These are phyloP conservation scores for Priceomyces fermenticarens DNA, from an alignment of 805 yeast genomes.

Conservation along the genomic window DNA sequence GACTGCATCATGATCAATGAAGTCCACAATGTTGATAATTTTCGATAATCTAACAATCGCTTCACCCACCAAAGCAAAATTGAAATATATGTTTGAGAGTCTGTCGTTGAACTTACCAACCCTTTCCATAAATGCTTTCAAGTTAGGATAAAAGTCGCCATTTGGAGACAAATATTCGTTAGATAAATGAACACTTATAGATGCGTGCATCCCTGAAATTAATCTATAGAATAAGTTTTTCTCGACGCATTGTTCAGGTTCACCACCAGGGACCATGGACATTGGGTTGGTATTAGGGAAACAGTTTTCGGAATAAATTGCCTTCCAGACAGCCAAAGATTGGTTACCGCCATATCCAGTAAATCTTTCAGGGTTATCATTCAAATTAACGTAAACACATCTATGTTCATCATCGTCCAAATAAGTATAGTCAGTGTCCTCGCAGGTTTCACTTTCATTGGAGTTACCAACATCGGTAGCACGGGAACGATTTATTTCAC, in stretches of 20 bases:
- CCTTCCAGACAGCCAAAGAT: slow-evolving; percentile 88
- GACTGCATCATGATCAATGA: slow-evolving; percentile 21
- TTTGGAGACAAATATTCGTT: slow-evolving; percentile 75
- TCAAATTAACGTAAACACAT: slow-evolving; percentile 80
- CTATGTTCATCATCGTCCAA: slow-evolving; percentile 63
- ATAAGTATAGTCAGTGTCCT: slow-evolving; percentile 67
- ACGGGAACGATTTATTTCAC: slow-evolving; percentile 32
- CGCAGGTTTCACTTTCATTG: slow-evolving; percentile 19
- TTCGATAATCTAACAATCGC: slow-evolving; percentile 62
- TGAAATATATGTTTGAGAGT: slow-evolving; percentile 83
- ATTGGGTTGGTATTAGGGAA: slow-evolving; percentile 53
- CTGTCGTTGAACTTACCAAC: slow-evolving; percentile 92
- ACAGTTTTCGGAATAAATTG: slow-evolving; percentile 89
- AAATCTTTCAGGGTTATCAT: slow-evolving; percentile 90
- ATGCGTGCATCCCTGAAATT: slow-evolving; percentile 91
- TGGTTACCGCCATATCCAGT: slow-evolving; percentile 96
- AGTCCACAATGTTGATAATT: slow-evolving; percentile 25
- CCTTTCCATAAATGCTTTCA: slow-evolving; percentile 77
- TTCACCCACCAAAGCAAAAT: slow-evolving; percentile 82
- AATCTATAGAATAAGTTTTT: slow-evolving; percentile 85
- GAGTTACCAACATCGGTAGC: slow-evolving; percentile 11
- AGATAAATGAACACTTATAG: slow-evolving; percentile 88
- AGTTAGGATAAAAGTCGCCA: slow-evolving; percentile 81
- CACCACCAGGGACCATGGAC: slow-evolving; percentile 30
- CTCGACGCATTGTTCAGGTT: slow-evolving; percentile 63